A percentile compares a stretch with the other conserved stretches of the same genome.
Conservation (phyloP, 176 grass and related monocot genomes). For the Aegilops speltoides region DNA sequence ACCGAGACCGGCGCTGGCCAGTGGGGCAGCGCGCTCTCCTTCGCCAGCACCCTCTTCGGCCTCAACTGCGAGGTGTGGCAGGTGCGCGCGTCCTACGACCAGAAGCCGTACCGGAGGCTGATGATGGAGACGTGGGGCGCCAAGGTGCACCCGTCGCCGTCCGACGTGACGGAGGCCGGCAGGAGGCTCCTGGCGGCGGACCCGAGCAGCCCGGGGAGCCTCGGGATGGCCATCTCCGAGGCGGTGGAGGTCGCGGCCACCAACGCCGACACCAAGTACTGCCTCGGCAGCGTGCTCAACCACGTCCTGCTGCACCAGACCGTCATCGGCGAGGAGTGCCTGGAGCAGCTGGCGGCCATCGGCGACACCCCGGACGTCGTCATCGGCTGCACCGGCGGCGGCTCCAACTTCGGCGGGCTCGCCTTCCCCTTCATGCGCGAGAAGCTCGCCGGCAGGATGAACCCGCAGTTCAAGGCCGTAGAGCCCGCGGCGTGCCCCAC, state of each 20-base stretch:
- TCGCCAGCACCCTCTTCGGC: constrained; percentile 84
- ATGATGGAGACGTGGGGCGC: constrained; percentile 99
- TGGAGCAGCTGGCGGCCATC: constrained; percentile 70
- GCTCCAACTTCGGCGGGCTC: constrained; percentile 86
- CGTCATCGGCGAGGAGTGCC: constrained; percentile 89
- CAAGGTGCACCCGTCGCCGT: constrained; percentile 84
- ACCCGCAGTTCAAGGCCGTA: constrained; percentile 71
- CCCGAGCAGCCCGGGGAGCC: constrained; percentile 77
- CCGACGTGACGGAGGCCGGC: constrained; percentile 55
- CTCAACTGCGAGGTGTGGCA: constrained; percentile 97
- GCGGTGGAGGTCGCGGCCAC: constrained; percentile 83
- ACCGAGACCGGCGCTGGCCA: constrained; percentile 95
- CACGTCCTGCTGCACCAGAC: constrained; percentile 96
- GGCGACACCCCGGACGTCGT: constrained; percentile 68
- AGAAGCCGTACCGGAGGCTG: constrained; percentile 87
- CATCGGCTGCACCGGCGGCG: constrained; percentile 90
- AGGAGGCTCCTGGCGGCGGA: constrained; percentile 52
- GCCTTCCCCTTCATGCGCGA: constrained; percentile 87
- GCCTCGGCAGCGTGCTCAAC: constrained; percentile 92
- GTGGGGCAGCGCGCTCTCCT: constrained; percentile 95
- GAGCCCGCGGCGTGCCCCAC: constrained; percentile 88
- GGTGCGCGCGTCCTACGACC: constrained; percentile 90
- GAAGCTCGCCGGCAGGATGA: constrained; percentile 71
- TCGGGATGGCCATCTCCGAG: constrained; percentile 95
- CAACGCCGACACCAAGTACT: constrained; percentile 80